Evolutionary conservation across 768 basidiomycete genomes (phyloP).

Genomic region (Nidularia sp.): DNA sequence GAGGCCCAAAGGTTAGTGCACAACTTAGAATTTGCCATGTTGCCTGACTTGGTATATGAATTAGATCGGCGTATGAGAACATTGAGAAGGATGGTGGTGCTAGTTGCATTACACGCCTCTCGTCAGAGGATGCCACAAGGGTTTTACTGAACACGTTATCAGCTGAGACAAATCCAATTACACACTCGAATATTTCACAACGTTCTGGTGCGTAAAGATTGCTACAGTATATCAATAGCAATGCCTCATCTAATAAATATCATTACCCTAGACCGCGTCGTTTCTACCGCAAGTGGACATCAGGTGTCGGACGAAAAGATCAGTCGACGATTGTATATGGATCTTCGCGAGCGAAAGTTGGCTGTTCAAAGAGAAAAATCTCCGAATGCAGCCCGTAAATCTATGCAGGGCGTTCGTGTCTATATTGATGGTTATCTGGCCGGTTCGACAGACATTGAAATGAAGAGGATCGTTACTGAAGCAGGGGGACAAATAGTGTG

Average conservation of each 20-base stretch:
- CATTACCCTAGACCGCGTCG: constrained; percentile 44
- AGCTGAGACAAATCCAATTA: constrained; percentile 73
- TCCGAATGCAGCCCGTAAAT: constrained; percentile 12
- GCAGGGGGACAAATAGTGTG: constrained; percentile 70
- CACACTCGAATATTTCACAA: constrained; percentile 60
- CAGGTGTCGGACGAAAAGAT: constrained; percentile 51
- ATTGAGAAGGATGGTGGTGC: too few species aligned
- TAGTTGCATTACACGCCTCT: too few species aligned
- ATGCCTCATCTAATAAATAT: too few species aligned
- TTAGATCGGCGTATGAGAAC: too few species aligned
- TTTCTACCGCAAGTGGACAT: constrained; percentile 66
- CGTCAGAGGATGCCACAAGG: too few species aligned
- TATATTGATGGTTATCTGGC: constrained; percentile 71
- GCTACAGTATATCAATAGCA: too few species aligned
- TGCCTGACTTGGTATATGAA: too few species aligned
- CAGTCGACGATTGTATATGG: constrained; percentile 31
- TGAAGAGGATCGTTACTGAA: constrained; percentile 61
- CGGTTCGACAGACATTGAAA: constrained; percentile 75
- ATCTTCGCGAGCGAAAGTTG: constrained; percentile 45
- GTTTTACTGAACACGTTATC: constrained; percentile 58
- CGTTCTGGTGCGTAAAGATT: constrained; percentile 61
- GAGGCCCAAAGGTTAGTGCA: too few species aligned
- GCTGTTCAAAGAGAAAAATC: constrained; percentile 13
- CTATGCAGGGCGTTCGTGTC: constrained; percentile 45
- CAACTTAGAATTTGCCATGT: too few species aligned